These are phyloP conservation scores for Pelargonium citronellum DNA, from an alignment of 441 rosid species.

Conservation along the genomic window DNA sequence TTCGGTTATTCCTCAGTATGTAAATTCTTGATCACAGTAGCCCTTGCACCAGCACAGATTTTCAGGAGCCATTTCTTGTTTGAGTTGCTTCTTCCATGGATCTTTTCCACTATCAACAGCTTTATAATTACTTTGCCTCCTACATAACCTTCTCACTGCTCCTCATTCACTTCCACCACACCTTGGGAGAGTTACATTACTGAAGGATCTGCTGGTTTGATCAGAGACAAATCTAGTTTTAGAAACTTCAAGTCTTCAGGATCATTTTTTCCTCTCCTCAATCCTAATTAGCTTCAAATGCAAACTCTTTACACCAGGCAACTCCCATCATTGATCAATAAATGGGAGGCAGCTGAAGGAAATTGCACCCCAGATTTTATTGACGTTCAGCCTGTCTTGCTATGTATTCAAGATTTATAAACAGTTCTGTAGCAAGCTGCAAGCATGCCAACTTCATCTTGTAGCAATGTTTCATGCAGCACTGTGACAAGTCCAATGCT, in stretches of 20 bases:
- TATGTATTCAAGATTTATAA: conserved; percentile 29
- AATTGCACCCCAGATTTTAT: conserved; percentile 27
- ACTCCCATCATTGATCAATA: no score
- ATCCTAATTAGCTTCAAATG: no score
- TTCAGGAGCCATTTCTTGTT: conserved; percentile 24
- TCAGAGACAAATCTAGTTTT: no score
- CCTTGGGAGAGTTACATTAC: neutral
- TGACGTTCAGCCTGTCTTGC: conserved; percentile 23
- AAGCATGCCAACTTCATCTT: conserved; percentile 28
- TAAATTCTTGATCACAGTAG: conserved; percentile 33
- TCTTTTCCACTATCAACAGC: conserved; percentile 20
- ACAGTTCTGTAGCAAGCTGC: conserved; percentile 21
- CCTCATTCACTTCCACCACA: neutral
- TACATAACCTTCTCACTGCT: conserved; percentile 22
- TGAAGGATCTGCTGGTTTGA: neutral
- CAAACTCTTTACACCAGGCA: no score
- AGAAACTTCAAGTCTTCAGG: no score
- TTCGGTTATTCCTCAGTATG: conserved; percentile 14
- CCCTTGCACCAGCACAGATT: conserved; percentile 34
- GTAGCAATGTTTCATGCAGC: no score
- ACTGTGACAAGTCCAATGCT: no score
- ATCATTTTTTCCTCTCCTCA: no score
- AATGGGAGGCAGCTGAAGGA: conserved; percentile 32
- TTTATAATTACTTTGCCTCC: conserved; percentile 15
- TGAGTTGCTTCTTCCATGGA: conserved; percentile 21